Base-by-base conservation (phyloP, 164 flowering plant species). In the Aristolochia contorta region DNA sequence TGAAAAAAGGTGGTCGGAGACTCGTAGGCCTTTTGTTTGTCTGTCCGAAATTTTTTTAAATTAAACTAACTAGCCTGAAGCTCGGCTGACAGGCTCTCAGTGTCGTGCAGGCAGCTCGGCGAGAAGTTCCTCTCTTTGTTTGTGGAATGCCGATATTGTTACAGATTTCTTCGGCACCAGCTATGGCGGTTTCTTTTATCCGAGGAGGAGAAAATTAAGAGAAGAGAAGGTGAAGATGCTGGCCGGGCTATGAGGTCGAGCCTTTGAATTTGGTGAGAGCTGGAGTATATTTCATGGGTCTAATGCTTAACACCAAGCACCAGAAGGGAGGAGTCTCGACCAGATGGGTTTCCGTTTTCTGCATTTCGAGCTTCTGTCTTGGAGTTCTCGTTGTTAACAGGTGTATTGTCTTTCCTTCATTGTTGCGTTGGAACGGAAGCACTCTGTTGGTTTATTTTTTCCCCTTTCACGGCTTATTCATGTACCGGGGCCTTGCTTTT, bases 281-380 rank as follows among this genome's bases (percentile, higher is more conserved):
- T n/a, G 41, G 27, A n/a, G n/a, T 23, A 4, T 4, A 25, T 30
- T 50, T 27, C 32, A 77, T 74, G 78, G 76, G 71, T 22, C 16
- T 70, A 62, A 65, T 62, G 72, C 54, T 55, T 13, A 61, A 55
- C 60, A 60, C 69, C 65, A 84, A 80, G 56, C 64, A 70, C 55
- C 81, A 74, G 62, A 83, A 71, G 66, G 59, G 78, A 47, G 74
- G 60, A 54, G 79, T 68, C 62, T 89, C 91, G n/a, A 67, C 80
- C 45, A 71, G 77, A 84, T 84, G 86, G 85, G 90, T 85, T 61
- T 68, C 72, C 63, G 24, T 82, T 22, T 73, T 90, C 58, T 90
- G 95, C 84, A 73, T 82, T 73, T 80, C 77, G 23, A 87, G 94
- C 73, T 90, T 90, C 82, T 78, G 74, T 72, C 69, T 84, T 30